Base-by-base conservation (phyloP, 2,329 filamentous ascomycete species). In the Biscogniauxia marginata region DNA sequence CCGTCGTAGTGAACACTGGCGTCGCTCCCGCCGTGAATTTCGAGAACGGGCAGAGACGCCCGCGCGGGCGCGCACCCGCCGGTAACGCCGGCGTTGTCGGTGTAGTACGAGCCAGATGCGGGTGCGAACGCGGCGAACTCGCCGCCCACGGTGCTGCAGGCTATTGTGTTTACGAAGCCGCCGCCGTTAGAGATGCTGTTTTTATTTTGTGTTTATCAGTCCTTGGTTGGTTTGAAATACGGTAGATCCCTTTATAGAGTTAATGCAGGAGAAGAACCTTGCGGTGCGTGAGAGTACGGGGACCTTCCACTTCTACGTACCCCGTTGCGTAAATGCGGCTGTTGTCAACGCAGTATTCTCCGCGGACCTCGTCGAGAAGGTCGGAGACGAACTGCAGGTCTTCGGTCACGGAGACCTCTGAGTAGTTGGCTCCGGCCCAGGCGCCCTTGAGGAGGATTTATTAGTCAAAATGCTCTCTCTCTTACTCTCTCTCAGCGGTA, bases 391-490 rank as follows among this genome's bases (percentile, higher is more conserved):
- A 80, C 53, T 75, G 71, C 23, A 80, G 65, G 61, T 80, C 78
- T 59, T 79, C 69, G 1, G 57, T 54, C 1, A 80, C 72, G 1
- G 73, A 73, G 20, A 72, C 67, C 23, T 67, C 64, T 19, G 77
- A 77, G 64, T 79, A 79, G 51, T 69, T 76, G 22, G 78, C 76
- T 1, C 77, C 77, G 3, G 76, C 75, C 76, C 77, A 80, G 8
- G 70, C 72, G n/a, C 75, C 75, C 66, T 70, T 25, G 4, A 53
- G 11, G n/a, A n/a, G n/a, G n/a, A n/a, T n/a, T n/a, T n/a, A n/a
- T n/a, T n/a, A n/a, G n/a, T n/a, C n/a, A n/a, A n/a, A n/a, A n/a
- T n/a, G n/a, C n/a, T n/a, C n/a, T n/a, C n/a, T n/a, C n/a, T n/a
- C n/a, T n/a, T n/a, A n/a, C n/a, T n/a, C n/a, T n/a, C n/a, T n/a